Evolutionary conservation across 2,329 filamentous ascomycete species (phyloP), one percentile per base, ranked within the genome.

Genomic region (Penicillium brasilianum): DNA sequence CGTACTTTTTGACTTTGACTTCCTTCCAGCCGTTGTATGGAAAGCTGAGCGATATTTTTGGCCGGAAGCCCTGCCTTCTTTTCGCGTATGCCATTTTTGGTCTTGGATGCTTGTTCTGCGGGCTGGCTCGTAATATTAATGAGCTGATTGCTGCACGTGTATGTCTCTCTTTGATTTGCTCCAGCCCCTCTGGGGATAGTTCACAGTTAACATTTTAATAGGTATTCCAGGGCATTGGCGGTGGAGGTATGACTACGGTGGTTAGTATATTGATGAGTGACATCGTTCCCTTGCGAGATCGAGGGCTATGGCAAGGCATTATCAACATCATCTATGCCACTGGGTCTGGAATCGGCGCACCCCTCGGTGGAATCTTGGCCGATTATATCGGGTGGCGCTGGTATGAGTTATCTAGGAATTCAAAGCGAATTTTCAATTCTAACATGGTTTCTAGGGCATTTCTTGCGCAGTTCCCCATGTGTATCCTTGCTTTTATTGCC

Each of bases 301-400:
- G 90, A 58, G 90, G 90, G 1, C 81, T 88, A 10, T 93, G 88
- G 87, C 90, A 93, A 74, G 90, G 90, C 7, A 81, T 88, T 62
- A 81, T 92, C 70, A 93, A 93, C 73, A 84, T 93, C 63, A 82
- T 92, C 52, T 92, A 85, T 69, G 88, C 89, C 0, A 77, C 82
- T 18, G 91, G 90, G n/a, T 84, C 89, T 3, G 85, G 87, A 5
- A 81, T 83, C 5, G 91, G 91, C 2, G 90, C 88, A 4, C 89
- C 90, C 0, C 66, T 94, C 0, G 91, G 85, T 16, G 90, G 91
- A 2, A 73, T 91, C 7, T 74, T 93, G n/a, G 86, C 89, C 0
- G 90, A 93, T 73, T 85, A 82, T 4, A 83, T 93, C 55, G 89
- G 90, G 36, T 93, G 90, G 90, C 81, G 90, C 66, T 92, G 89